A percentile compares a stretch with the other conserved stretches of the same genome.
Evolutionary conservation across 78 protist species (phyloP).

Genomic region (Dictyostelium capitatum): DNA sequence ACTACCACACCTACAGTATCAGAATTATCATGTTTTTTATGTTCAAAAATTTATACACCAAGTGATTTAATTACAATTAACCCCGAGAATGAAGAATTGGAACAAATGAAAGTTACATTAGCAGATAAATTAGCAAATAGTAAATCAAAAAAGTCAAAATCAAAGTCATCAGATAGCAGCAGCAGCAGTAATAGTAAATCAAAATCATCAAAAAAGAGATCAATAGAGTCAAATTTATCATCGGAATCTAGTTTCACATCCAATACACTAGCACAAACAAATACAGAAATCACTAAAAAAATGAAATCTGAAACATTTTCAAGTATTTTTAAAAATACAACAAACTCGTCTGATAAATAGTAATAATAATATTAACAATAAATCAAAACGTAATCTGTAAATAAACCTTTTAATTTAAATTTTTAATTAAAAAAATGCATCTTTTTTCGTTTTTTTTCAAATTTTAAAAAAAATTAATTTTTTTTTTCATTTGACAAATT

Average conservation of each 20-base stretch:
- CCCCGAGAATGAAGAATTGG: constrained; percentile 18
- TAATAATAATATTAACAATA: not conserved
- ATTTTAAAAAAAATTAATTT: too few species aligned
- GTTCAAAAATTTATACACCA: constrained; percentile 18
- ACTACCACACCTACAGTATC: too few species aligned
- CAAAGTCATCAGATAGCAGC: not conserved
- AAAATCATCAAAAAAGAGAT: constrained; percentile 25
- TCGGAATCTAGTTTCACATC: constrained; percentile 31
- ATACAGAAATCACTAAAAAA: constrained; percentile 18
- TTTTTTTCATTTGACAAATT: not conserved
- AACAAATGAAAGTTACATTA: constrained; percentile 23
- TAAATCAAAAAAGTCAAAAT: constrained; percentile 6
- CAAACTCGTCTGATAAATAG: not conserved
- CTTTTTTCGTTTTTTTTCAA: not conserved
- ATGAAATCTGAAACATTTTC: constrained; percentile 64
- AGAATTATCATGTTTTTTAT: constrained; percentile 1
- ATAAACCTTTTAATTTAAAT: not conserved
- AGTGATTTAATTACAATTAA: constrained; percentile 25
- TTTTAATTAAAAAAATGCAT: too few species aligned
- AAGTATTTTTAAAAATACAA: constrained; percentile 34
- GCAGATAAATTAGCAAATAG: not conserved
- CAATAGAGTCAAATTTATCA: not conserved
- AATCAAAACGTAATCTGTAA: not conserved
- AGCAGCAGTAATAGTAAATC: not conserved
- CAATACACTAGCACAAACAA: constrained; percentile 10